phyloP scores from a whole-genome alignment of 1,284 basidiomycete species.

The Tilletia indica region DNA sequence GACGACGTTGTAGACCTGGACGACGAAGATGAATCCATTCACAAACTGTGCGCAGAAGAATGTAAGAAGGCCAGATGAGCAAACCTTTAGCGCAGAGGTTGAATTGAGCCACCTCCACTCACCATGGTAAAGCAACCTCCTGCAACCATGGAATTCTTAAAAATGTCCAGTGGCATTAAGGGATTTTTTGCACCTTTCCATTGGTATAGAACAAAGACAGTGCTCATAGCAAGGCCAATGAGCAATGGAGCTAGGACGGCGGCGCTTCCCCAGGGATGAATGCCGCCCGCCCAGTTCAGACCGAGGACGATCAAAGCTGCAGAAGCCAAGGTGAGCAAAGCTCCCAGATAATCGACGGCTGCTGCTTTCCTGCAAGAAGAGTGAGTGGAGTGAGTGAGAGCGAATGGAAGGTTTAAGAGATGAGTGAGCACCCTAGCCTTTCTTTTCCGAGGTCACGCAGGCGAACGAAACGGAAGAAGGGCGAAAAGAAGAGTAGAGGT shows the following conservation, averaged over 20 bases:
- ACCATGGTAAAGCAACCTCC: constrained; percentile 56
- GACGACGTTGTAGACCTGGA: constrained; percentile 62
- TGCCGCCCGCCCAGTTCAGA: constrained; percentile 65
- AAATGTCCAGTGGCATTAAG: constrained; percentile 61
- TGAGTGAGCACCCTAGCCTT: too few species aligned
- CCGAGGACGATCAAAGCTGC: constrained; percentile 66
- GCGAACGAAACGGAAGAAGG: too few species aligned
- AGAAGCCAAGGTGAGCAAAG: constrained; percentile 65
- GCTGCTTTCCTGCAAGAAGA: constrained; percentile 61
- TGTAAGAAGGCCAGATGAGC: constrained; percentile 17
- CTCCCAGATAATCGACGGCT: constrained; percentile 69
- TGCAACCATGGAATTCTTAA: constrained; percentile 68
- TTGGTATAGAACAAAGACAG: constrained; percentile 70
- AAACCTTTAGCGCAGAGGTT: constrained; percentile 35
- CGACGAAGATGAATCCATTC: constrained; percentile 61
- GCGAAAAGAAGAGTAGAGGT: too few species aligned
- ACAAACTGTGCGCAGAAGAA: constrained; percentile 42
- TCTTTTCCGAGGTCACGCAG: too few species aligned
- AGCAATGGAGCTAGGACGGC: constrained; percentile 61
- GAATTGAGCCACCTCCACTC: constrained; percentile 44
- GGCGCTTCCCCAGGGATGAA: constrained; percentile 55
- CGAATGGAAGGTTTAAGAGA: too few species aligned
- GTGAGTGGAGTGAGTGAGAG: too few species aligned
- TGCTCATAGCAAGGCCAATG: constrained; percentile 63
- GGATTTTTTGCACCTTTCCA: constrained; percentile 69